phyloP scores from a whole-genome alignment of 2,329 filamentous ascomycete species.

The Penicillium sp. region DNA sequence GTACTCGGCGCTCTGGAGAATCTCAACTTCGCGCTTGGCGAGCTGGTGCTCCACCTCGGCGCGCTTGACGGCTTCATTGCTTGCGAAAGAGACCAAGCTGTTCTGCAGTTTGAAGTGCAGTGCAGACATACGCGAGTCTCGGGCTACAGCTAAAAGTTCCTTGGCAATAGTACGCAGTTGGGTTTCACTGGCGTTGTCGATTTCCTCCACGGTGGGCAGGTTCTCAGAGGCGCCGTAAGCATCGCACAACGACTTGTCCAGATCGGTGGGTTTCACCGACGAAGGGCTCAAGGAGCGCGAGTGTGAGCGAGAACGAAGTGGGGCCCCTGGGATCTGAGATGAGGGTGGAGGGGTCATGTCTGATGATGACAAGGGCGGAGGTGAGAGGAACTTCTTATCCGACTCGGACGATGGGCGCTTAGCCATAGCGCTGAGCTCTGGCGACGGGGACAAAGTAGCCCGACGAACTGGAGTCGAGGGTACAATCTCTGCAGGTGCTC shows the following conservation, averaged over 20 bases:
- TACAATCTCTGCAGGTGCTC: constrained; percentile 39
- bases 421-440: constrained; percentile 32
- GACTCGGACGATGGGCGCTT: constrained; percentile 35
- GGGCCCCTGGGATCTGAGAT: constrained; percentile 52
- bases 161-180: constrained; percentile 56
- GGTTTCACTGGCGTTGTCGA: constrained; percentile 51
- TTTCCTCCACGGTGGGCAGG: constrained; percentile 50
- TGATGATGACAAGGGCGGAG: constrained; percentile 47
- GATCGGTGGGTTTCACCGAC: constrained; percentile 49
- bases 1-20: constrained; percentile 71
- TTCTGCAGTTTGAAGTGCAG: constrained; percentile 91
- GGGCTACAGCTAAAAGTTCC: constrained; percentile 54
- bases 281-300: constrained; percentile 32
- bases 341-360: constrained; percentile 64
- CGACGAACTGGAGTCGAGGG: constrained; percentile 37
- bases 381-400: constrained; percentile 40
- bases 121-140: constrained; percentile 73
- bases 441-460: constrained; percentile 36
- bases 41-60: constrained; percentile 90
- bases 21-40: constrained; percentile 82
- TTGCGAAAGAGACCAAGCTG: constrained; percentile 78
- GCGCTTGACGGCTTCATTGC: constrained; percentile 77
- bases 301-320: constrained; percentile 43
- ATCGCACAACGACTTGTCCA: constrained; percentile 43
- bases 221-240: constrained; percentile 45